phyloP scores from a whole-genome alignment of 163 green algal species.

The Trebouxiophyceae sp. region DNA sequence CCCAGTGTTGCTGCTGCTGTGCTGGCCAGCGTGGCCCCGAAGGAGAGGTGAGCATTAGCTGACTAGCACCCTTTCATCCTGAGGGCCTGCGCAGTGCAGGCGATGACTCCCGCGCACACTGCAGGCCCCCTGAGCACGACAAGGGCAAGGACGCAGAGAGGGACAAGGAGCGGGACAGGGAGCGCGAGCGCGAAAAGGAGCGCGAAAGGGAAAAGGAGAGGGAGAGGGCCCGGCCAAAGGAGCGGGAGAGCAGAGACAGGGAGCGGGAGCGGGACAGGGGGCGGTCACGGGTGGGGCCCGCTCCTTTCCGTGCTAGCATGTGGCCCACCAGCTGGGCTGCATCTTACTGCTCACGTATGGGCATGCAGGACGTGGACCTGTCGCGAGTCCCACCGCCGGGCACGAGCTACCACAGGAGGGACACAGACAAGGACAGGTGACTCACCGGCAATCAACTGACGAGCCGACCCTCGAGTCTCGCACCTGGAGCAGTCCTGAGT shows the following conservation, averaged over 20 bases:
- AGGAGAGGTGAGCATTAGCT: not conserved
- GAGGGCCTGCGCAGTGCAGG: not conserved
- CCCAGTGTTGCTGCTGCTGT: conserved; percentile 3
- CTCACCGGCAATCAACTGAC: too few species aligned
- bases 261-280: conserved; percentile 24
- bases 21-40: not conserved
- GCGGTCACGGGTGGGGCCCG: too few species aligned
- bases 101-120: not conserved
- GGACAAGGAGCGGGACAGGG: conserved; percentile 3
- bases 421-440: too few species aligned
- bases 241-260: conserved; percentile 14
- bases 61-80: not conserved
- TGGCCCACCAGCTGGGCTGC: too few species aligned
- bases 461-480: too few species aligned
- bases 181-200: conserved; percentile 11
- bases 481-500: too few species aligned
- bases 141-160: conserved; percentile 3
- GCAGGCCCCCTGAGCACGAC: not conserved
- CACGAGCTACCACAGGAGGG: too few species aligned
- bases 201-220: conserved; percentile 14
- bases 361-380: not conserved
- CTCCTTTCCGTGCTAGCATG: too few species aligned
- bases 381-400: not conserved
- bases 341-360: conserved; percentile 1
- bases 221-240: conserved; percentile 14